Base-by-base conservation (phyloP, 2,329 filamentous ascomycete genomes). In the Arthrobotrys sphaeroides region DNA sequence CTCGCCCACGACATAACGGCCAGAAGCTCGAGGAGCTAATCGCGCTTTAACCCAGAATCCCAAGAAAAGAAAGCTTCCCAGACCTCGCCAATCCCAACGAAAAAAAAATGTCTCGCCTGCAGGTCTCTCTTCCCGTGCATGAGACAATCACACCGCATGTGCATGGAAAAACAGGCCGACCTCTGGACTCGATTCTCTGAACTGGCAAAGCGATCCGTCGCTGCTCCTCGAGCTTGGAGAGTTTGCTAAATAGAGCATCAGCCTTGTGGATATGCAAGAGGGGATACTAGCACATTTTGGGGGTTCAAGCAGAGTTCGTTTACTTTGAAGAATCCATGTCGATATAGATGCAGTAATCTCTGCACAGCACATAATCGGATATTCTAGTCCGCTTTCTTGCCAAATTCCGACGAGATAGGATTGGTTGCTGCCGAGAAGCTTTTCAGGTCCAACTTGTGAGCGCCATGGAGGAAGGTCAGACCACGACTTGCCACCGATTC, bases 191-290 rank as follows among this genome's bases (percentile, higher is more conserved):
- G 31, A 20, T 40, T 43, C 38, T 62, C 53, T 75, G 38, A 69
- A 62, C 59, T 72, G 36, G 57, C 59, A 72, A 72, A 65, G 22
- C 20, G 4, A 65, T 42, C 67, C 59, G 57, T 55, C 59, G 13
- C 3, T 45, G 10, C 18, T 16, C 12, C 31, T 20, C 10, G 20
- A 72, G 33, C 10, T 51, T 28, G 66, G 62, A 51, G 18, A 42
- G 16, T 64, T 47, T 62, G 26, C 47, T 47, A 64, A 62, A 49
- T 42, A 28, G 22, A 68, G 38, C 72, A 49, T 75, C 72, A 75
- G 72, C 72, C 72, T 75, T 75, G 72, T 69, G 72, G 72, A 65
- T 69, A 75, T 75, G 72, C 72, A 69, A 49, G 42, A 69, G 33
- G 57, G 64, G 51, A 53, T 42, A 36, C 47, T 22, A 55, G 51